Evolutionary conservation across 2,329 filamentous ascomycete species (phyloP), one percentile per base, ranked within the genome.

Genomic region (Colletotrichum zoysiae): DNA sequence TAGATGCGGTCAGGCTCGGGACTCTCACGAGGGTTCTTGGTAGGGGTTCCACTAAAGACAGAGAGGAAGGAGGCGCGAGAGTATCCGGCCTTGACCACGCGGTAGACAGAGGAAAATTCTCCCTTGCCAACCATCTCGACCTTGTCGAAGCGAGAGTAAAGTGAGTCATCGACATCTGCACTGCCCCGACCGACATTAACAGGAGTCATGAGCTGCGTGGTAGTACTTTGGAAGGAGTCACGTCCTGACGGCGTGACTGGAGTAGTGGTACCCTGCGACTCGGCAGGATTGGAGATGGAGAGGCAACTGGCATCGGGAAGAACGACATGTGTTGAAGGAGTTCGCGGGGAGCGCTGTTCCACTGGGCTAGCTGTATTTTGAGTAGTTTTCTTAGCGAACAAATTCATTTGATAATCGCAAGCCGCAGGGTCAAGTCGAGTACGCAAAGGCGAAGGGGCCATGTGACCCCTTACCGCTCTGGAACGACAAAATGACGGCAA

Each of bases 31-130:
- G 86, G 75, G 30, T 77, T 75, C 33, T 76, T 84, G 14, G 85
- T 84, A 1, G 87, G 84, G 1, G 86, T 87, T 71, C 81, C 81
- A 57, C 84, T 84, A 66, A 86, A 81, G 61, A 81, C 78, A 12
- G 71, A 67, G 50, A 75, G 75, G 65, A 77, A 74, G 1, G 75
- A 75, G 6, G 53, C 65, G 12, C 76, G 74, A 38, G 78, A 72
- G n/a, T 79, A 77, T 11, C 75, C 74, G 12, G 77, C 77, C 58
- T 82, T 79, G 18, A 89, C 89, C 5, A 97, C 95, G 46, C 92
- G 90, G 80, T 94, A 99, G 0, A 99, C 96, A 67, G 93, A 90
- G 0, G 96, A 98, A 79, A 99, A 99, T 79, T 98, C 95, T 70
- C 96, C 96, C 71, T 91, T 91, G 59, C 95, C 95, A 75, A 95